Base-by-base conservation (phyloP, 495 filamentous ascomycete genomes). In the Thozetella sp. region DNA sequence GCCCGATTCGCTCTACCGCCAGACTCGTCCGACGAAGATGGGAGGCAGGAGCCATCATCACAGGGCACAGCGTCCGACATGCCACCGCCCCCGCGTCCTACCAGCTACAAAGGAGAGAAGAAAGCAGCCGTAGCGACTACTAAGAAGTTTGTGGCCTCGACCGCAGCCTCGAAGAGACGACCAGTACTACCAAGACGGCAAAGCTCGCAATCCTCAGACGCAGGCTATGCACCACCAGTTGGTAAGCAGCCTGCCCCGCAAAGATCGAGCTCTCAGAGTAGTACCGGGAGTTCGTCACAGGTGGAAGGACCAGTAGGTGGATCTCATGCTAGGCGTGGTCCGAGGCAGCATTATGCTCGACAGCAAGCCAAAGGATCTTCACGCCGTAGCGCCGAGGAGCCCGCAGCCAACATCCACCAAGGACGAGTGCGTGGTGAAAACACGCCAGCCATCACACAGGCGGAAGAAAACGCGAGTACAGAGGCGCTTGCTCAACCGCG, bases 1-100 rank as follows among this genome's bases (percentile, higher is more conserved):
- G 80, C 82, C 34, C 76, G 80, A 46, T 83, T 83, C 57, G 76
- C 77, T 19, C 79, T 78, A 19, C 80, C 80, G 6, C 75, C 73
- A 25, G 72, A 66, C 22, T 76, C 75, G 25, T 73, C 72, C n/a
- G 72, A 68, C 45, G 72, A 75, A 54, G 70, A 62, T 46, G 53
- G 27, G 17, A 58, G 63, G 17, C 65, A 66, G 13, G 62, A 66
- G 22, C 61, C 53, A 15, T 66, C 63, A 9, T 63, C 65, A 6
- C 59, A 60, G 17, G 65, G 56, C 51, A 70, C 68, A 15, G 20
- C 56, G 19, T 54, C 61, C 11, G 60, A 60, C 19, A 69, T 56
- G 69, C 66, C 54, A 37, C 68, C 60, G 52, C 67, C 59, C 22
- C 68, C 61, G 58, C 54, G 55, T n/a, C 63, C 69, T 54, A 22